Conservation (phyloP, 139 green algal genomes). For the Asterochloris erici region DNA sequence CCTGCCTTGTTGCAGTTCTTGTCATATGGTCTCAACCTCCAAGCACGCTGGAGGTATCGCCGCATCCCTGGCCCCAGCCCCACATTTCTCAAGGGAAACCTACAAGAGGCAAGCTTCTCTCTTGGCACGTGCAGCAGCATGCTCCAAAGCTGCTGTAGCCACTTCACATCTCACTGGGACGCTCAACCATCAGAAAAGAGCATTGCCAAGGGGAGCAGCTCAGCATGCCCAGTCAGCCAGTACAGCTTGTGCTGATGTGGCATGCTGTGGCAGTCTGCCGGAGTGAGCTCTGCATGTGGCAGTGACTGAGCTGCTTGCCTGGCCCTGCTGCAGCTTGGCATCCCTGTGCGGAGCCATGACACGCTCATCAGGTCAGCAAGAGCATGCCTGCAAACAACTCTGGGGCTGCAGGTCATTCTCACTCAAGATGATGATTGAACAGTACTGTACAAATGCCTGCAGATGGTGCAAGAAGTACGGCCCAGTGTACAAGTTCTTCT, state of each 20-base stretch:
- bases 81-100: constrained; percentile 3
- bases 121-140: too few relatives aligned
- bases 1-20: neutral
- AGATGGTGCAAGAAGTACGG: constrained; percentile 6
- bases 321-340: neutral
- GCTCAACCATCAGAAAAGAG: too few relatives aligned
- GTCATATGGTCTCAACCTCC: neutral
- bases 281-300: neutral
- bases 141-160: too few relatives aligned
- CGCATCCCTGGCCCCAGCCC: neutral
- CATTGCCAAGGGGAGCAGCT: too few relatives aligned
- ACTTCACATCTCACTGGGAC: too few relatives aligned
- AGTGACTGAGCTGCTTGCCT: neutral
- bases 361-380: too few relatives aligned
- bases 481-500: constrained; percentile 11
- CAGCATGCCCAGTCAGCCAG: too few relatives aligned
- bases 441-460: neutral
- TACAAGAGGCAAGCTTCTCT: neutral
- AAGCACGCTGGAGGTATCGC: neutral
- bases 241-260: too few relatives aligned
- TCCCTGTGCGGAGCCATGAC: too few relatives aligned
- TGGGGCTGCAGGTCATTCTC: neutral
- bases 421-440: neutral
- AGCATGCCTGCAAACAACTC: neutral
- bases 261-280: too few relatives aligned